These are phyloP conservation scores for Aspergillus novoparasiticus DNA, from an alignment of 2,329 filamentous ascomycete genomes.

Conservation along the genomic window DNA sequence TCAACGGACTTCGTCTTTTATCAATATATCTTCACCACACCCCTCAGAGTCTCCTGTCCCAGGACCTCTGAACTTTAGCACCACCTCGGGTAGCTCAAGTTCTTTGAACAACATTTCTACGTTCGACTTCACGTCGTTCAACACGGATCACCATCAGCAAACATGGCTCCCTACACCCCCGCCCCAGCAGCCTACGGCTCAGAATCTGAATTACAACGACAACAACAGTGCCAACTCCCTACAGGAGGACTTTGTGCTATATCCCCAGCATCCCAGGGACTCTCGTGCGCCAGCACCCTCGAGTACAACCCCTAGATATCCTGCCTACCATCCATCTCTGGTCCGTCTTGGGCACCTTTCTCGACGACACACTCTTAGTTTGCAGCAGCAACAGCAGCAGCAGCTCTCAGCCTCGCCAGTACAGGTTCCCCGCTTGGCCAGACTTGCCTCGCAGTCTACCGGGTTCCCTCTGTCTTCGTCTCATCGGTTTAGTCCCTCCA, in stretches of 20 bases:
- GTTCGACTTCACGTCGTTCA: conserved; percentile 51
- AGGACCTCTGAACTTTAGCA: conserved; percentile 50
- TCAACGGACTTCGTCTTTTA: conserved; percentile 30
- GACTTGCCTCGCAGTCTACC: conserved; percentile 41
- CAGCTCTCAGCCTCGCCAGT: conserved; percentile 38
- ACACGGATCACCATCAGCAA: conserved; percentile 52
- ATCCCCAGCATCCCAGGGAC: conserved; percentile 40
- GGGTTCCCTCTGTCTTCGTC: conserved; percentile 43
- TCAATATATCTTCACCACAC: conserved; percentile 31
- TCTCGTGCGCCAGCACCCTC: conserved; percentile 37
- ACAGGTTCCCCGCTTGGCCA: conserved; percentile 44
- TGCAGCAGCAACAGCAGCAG: conserved; percentile 37
- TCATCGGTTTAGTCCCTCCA: conserved; percentile 39
- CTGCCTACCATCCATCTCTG: conserved; percentile 36
- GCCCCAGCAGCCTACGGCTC: conserved; percentile 46
- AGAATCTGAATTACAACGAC: conserved; percentile 35
- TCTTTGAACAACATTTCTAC: conserved; percentile 39
- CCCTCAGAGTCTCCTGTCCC: conserved; percentile 47
- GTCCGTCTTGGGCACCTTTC: conserved; percentile 36
- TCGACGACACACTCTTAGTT: conserved; percentile 40
- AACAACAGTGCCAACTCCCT: conserved; percentile 35
- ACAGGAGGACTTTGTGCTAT: conserved; percentile 50
- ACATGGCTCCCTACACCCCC: conserved; percentile 51
- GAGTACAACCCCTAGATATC: conserved; percentile 42
- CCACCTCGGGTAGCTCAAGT: conserved; percentile 47